Evolutionary conservation across 768 basidiomycete species (phyloP).

Genomic region (Lepiota subincarnata): DNA sequence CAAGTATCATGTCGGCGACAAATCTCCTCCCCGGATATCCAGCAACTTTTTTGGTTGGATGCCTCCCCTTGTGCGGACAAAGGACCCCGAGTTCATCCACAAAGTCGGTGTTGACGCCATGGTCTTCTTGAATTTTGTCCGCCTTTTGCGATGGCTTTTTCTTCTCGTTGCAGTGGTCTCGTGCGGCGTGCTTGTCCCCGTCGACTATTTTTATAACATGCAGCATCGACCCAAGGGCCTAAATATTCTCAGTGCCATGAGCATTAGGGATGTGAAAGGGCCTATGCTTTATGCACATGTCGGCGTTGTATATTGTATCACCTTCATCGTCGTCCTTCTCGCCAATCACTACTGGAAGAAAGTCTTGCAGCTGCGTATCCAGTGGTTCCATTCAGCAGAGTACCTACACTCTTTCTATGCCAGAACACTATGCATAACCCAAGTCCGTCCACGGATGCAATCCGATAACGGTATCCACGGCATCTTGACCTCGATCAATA

Average conservation of each 20-base stretch:
- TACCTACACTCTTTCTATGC: constrained; percentile 78
- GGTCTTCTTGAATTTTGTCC: constrained; percentile 76
- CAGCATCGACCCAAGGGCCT: constrained; percentile 32
- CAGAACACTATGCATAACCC: constrained; percentile 69
- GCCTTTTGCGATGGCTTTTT: constrained; percentile 66
- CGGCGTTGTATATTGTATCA: constrained; percentile 64
- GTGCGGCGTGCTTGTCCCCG: constrained; percentile 66
- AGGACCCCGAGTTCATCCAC: constrained; percentile 69
- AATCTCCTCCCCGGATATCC: constrained; percentile 66
- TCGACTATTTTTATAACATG: constrained; percentile 68
- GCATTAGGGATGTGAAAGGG: constrained; percentile 66
- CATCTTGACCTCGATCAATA: constrained; percentile 50
- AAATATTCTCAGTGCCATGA: constrained; percentile 57
- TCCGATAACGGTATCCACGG: constrained; percentile 65
- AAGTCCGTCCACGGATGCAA: constrained; percentile 62
- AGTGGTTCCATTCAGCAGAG: constrained; percentile 72
- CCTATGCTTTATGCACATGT: constrained; percentile 67
- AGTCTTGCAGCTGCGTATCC: constrained; percentile 64
- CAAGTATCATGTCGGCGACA: constrained; percentile 71
- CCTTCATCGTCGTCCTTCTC: constrained; percentile 51
- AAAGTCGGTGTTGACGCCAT: constrained; percentile 82
- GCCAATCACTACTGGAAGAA: constrained; percentile 58
- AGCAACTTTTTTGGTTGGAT: constrained; percentile 79
- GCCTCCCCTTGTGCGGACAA: constrained; percentile 63
- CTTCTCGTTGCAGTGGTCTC: constrained; percentile 44